Base-by-base conservation (phyloP, 257 asterid genomes). In the Forsythia viridissima region DNA sequence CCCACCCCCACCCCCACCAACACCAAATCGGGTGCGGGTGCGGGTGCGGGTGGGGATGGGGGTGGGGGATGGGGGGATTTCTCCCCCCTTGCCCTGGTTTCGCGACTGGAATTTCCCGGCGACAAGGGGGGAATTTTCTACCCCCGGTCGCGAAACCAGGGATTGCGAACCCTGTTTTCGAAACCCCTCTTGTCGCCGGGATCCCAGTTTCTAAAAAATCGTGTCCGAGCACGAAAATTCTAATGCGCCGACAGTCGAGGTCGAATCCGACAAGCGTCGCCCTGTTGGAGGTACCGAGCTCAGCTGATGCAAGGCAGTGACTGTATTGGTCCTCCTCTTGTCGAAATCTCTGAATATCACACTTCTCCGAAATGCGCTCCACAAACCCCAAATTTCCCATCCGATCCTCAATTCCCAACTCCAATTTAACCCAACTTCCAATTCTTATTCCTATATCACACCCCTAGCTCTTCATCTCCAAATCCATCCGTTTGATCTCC, bases 261-360 rank as follows among this genome's bases (percentile, higher is more conserved):
- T 77, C 2, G 83, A 78, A 44, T 68, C 85, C 77, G 16, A 20
- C 69, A 76, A 80, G 78, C 24, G n/a, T 85, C 97, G 98, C 8
- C 87, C 81, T 16, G 84, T 78, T 0, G 93, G 97, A 37, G 83
- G 84, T 86, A 93, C 98, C 42, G 98, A 95, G 88, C 86, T 65
- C 81, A 95, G 97, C 85, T 95, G 97, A 98, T 95, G 98, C 93
- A 88, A 82, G 84, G 98, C 98, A 12, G 94, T 89, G 1, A 92
- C 94, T 0, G 96, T 90, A 7, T 83, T 95, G 79, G 89, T 90
- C 74, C 84, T 93, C 85, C 92, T 90, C 79, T 77, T 93, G 71
- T 84, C 94, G 5, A 90, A 89, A 84, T 76, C 87, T 37, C 88
- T 83, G 4, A 75, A 88, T 82, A 46, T 85, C 73, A 77, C 72